Evolutionary conservation across 192 early-diverging fungal species (phyloP), one percentile per base, ranked within the genome.

Genomic region (Coemansia guatemalensis): DNA sequence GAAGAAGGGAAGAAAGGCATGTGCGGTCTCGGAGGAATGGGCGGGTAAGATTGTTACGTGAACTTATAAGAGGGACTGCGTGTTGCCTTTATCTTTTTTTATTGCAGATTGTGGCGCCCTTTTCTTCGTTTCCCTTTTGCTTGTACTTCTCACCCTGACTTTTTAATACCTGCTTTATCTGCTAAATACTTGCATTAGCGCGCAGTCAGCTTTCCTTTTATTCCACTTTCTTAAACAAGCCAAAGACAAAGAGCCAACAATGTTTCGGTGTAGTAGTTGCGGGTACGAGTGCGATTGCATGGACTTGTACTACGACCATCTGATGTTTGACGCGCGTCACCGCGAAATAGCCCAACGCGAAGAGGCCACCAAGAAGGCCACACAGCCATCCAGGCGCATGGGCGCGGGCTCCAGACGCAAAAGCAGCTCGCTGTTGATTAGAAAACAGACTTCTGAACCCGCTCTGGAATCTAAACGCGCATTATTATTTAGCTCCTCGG

Each of bases 271-370:
- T 61, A 67, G 48, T 26, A 57, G 71, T 56, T 81, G 78, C 44
- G 78, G 73, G 30, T 81, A 67, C 69, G 73, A 81, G 62, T 81
- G 73, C 62, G 69, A 81, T 41, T 81, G 73, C 62, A 71, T 81
- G 69, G 78, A 81, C 35, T 63, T 81, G 27, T 81, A 72, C 50
- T 81, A 75, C 60, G 78, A 81, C 62, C 78, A 81, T 35, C 58
- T 81, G n/a, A 81, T 81, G 73, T 81, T 81, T 44, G 78, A 81
- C 65, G 41, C 32, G 54, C 52, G 58, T 24, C 78, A 81, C 52
- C 65, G 56, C 20, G 73, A 75, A 52, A 75, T 75, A 58, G 73
- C 64, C 0, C 60, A 59, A 22, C 62, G 65, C 58, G 65, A 44
- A 17, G 39, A 65, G n/a, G 71, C 60, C 8, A 41, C 22, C 21